Evolutionary conservation across 139 green algal species (phyloP), one percentile per base, ranked within the genome.

Genomic region (Chlorella sp.): DNA sequence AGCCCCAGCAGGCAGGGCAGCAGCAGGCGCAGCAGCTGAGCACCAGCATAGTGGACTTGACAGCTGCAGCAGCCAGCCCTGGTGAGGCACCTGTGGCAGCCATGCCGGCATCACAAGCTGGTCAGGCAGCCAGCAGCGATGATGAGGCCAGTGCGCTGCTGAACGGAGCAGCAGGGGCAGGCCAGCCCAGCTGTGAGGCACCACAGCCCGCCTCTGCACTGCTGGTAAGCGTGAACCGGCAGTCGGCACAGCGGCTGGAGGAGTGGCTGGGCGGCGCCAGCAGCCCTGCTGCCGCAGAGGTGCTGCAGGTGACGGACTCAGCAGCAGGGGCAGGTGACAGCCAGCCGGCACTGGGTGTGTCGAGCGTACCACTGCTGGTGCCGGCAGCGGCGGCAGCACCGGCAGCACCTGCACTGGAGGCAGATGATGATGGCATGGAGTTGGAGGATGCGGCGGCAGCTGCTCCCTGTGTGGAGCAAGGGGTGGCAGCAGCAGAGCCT

Each of bases 261-360:
- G 76, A 82, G 60, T 82, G 76, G 76, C 76, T 82, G 11, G 76
- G 76, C 20, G 75, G 75, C 30, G 23, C 56, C 56, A 60, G 69
- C 69, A 26, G 18, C 6, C 32, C 65, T 11, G 65, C 9, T 17
- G 30, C 18, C 16, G 1, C 65, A 72, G 36, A 20, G 21, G 69
- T 21, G 69, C 69, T 34, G 63, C 26, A 69, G 26, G 28, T 7
- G 12, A 4, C 26, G 4, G 26, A 69, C 20, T 28, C 6, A 32
- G 2, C 21, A 20, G 23, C 21, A 23, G 20, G 32, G 30, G 28
- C 15, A 44, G 20, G 72, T 28, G 16, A 4, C 17, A 65, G 72
- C 72, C 26, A 7, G 36, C 36, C 36, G n/a, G 55, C 28, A 55
- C 44, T 51, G 44, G 44, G 44, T 51, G 44, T 51, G 44, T 51